Evolutionary conservation across 371 early-diverging fungal genomes (phyloP).

Genomic region (Rhizopus stolonifer): DNA sequence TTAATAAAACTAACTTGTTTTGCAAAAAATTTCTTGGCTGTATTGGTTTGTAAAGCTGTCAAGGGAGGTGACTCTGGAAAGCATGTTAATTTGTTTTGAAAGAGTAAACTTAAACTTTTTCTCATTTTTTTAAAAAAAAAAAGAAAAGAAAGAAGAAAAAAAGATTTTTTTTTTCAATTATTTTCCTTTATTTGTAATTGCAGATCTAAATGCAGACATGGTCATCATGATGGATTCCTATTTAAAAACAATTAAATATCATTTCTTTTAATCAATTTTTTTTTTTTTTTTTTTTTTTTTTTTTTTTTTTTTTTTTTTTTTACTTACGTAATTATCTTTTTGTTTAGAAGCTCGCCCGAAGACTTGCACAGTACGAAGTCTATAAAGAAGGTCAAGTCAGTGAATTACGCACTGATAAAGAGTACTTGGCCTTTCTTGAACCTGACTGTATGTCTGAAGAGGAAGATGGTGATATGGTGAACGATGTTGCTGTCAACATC

Average conservation of each 20-base stretch:
- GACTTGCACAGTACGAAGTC: too few relatives aligned
- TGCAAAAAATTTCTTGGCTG: constrained; percentile 35
- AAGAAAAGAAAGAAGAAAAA: neutral
- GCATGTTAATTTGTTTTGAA: neutral
- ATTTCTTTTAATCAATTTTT: too few relatives aligned
- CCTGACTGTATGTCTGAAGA: too few relatives aligned
- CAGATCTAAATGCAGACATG: constrained; percentile 33
- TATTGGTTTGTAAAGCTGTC: constrained; percentile 16
- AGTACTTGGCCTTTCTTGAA: too few relatives aligned
- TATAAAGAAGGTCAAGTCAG: too few relatives aligned
- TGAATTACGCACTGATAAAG: too few relatives aligned
- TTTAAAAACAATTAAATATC: too few relatives aligned
- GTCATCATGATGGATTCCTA: constrained; percentile 39
- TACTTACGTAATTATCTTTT: neutral
- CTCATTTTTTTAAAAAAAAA: constrained; percentile 1
- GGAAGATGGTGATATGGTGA: too few relatives aligned
- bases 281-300: too few relatives aligned
- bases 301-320: constrained; percentile 10
- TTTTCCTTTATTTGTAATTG: constrained; percentile 25
- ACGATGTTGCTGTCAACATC: too few relatives aligned
- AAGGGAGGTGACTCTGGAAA: constrained; percentile 28
- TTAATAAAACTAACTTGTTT: constrained; percentile 44
- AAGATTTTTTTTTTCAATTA: constrained; percentile 6
- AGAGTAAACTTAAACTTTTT: neutral
- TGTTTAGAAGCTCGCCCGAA: too few relatives aligned